Percentiles rank a stretch among this genome's conserved stretches.
Evolutionary conservation across 257 asterid species (phyloP).

Genomic region (Datura wrightii): DNA sequence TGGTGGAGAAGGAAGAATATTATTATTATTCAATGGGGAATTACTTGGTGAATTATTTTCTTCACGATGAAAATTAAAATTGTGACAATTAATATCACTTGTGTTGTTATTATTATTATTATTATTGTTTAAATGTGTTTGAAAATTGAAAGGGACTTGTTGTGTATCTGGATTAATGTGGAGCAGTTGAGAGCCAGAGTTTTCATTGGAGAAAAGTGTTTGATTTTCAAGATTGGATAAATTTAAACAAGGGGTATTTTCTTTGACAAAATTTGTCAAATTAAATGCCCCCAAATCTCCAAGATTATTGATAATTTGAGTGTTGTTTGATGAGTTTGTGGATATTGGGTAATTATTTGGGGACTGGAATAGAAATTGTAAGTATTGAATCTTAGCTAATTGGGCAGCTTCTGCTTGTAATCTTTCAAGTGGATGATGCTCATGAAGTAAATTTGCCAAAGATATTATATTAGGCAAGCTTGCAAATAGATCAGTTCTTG

Average conservation of each 20-base stretch:
- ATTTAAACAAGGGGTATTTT: constrained; percentile 29
- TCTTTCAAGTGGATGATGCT: constrained; percentile 62
- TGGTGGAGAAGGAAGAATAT: constrained; percentile 34
- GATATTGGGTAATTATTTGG: constrained; percentile 21
- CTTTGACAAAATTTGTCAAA: constrained; percentile 24
- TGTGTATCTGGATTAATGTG: constrained; percentile 45
- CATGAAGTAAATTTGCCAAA: constrained; percentile 67
- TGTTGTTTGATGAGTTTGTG: constrained; percentile 24
- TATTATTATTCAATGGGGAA: constrained; percentile 38
- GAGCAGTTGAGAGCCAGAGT: constrained; percentile 47
- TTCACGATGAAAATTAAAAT: neutral
- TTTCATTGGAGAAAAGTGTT: constrained; percentile 45
- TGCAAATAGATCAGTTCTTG: constrained; percentile 75
- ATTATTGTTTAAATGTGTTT: constrained; percentile 35
- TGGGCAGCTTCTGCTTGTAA: constrained; percentile 50
- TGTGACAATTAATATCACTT: neutral
- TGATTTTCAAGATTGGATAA: constrained; percentile 43
- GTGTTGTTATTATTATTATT: constrained; percentile 26
- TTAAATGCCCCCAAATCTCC: constrained; percentile 26
- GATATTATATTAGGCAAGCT: constrained; percentile 80
- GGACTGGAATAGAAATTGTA: constrained; percentile 57
- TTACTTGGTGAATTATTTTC: constrained; percentile 38
- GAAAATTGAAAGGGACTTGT: constrained; percentile 51
- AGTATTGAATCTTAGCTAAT: constrained; percentile 55
- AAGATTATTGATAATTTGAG: constrained; percentile 5